phyloP scores from a whole-genome alignment of 1,284 basidiomycete genomes.

The Rhodotorula sp. region DNA sequence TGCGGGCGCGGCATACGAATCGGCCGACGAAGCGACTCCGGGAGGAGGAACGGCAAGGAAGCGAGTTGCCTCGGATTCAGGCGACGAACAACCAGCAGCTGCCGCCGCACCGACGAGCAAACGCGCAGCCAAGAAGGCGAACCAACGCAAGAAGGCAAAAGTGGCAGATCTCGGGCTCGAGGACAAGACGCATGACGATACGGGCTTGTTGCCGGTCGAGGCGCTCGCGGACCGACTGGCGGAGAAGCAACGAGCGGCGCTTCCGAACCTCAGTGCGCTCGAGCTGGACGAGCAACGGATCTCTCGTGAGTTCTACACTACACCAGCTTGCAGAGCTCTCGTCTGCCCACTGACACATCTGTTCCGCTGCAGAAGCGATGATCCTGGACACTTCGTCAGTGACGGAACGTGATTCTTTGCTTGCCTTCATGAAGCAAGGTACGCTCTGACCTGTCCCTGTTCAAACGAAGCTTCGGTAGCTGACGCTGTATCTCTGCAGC shows the following conservation, averaged over 20 bases:
- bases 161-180: constrained; percentile 9
- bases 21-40: neutral
- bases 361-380: constrained; percentile 48
- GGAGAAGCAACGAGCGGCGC: constrained; percentile 58
- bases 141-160: constrained; percentile 70
- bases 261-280: constrained; percentile 62
- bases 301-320: constrained; percentile 57
- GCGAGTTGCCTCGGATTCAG: neutral
- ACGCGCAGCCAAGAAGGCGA: constrained; percentile 48
- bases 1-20: neutral
- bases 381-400: constrained; percentile 71
- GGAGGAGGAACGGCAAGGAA: neutral
- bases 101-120: constrained; percentile 1
- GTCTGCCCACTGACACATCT: constrained; percentile 47
- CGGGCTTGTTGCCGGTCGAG: constrained; percentile 33
- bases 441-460: constrained; percentile 27
- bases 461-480: neutral
- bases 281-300: constrained; percentile 71
- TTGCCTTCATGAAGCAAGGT: constrained; percentile 71
- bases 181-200: constrained; percentile 55
- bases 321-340: neutral
- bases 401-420: constrained; percentile 65
- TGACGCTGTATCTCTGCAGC: constrained; percentile 51
- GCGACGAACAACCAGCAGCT: neutral
- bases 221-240: constrained; percentile 36